phyloP scores from a whole-genome alignment of 208 protist genomes.

The Tritrichomonas foetus region DNA sequence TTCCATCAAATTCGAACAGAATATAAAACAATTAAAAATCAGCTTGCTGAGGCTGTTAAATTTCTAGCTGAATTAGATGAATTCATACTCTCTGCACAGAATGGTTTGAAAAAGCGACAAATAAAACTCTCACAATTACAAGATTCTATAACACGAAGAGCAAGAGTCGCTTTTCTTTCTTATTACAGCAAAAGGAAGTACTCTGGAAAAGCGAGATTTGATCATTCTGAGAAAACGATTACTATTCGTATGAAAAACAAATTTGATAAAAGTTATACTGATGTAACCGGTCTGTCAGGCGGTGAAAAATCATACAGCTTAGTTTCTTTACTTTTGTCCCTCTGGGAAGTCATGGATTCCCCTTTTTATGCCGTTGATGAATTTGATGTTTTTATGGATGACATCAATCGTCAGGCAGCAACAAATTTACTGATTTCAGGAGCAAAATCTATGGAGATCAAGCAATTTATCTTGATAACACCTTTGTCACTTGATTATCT shows the following conservation, averaged over 20 bases:
- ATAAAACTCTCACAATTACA: not conserved
- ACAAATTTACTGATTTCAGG: not conserved
- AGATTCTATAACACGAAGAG: not conserved
- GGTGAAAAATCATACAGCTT: not conserved
- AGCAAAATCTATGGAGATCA: not conserved
- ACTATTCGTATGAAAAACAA: not conserved
- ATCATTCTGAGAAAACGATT: not conserved
- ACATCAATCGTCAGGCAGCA: not conserved
- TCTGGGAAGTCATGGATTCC: slow-evolving; percentile 10
- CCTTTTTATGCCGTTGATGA: slow-evolving; percentile 17
- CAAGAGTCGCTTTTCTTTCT: not conserved
- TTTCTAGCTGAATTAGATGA: not conserved
- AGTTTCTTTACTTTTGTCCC: not conserved
- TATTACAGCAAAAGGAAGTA: not conserved
- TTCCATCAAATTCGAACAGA: not conserved
- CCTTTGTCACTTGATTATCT: not conserved
- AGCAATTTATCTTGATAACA: slow-evolving; percentile 29
- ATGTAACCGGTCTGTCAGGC: not conserved
- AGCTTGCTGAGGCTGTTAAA: not conserved
- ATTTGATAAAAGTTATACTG: not conserved
- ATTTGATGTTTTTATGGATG: slow-evolving; percentile 34
- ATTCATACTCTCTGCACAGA: not conserved
- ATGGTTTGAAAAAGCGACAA: not conserved
- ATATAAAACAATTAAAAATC: not conserved
- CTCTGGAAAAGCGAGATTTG: not conserved